phyloP scores from a whole-genome alignment of 306 rosid genomes.

The Rubus parviflorus region DNA sequence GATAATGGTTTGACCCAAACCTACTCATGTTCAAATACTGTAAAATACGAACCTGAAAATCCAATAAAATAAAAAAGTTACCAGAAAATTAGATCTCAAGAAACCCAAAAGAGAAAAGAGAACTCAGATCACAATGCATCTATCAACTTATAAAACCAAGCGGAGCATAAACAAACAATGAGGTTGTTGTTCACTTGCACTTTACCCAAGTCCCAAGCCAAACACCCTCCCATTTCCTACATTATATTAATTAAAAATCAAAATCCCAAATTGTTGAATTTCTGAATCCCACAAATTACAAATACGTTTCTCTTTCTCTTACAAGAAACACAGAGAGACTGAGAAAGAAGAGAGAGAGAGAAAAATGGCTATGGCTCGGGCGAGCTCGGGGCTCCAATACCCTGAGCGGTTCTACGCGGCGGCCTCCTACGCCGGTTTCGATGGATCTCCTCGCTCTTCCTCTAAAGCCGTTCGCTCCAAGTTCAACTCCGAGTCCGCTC shows the following conservation, averaged over 20 bases:
- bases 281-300: slow-evolving; percentile 3
- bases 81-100: neutral
- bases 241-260: neutral
- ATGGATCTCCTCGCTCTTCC: slow-evolving; percentile 76
- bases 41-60: neutral
- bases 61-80: neutral
- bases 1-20: no score
- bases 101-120: neutral
- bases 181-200: neutral
- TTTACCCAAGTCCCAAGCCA: neutral
- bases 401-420: slow-evolving; percentile 95
- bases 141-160: neutral
- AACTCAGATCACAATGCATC: neutral
- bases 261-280: neutral
- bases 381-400: slow-evolving; percentile 79
- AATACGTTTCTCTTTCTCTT: neutral
- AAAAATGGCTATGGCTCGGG: slow-evolving; percentile 62
- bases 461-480: slow-evolving; percentile 75
- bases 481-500: slow-evolving; percentile 80
- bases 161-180: neutral
- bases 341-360: slow-evolving; percentile 1
- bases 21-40: no score
- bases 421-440: slow-evolving; percentile 82
- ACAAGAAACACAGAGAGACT: neutral
- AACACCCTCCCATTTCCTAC: neutral